phyloP scores from a whole-genome alignment of 1,284 basidiomycete species.

The Cutaneotrichosporon sp. region DNA sequence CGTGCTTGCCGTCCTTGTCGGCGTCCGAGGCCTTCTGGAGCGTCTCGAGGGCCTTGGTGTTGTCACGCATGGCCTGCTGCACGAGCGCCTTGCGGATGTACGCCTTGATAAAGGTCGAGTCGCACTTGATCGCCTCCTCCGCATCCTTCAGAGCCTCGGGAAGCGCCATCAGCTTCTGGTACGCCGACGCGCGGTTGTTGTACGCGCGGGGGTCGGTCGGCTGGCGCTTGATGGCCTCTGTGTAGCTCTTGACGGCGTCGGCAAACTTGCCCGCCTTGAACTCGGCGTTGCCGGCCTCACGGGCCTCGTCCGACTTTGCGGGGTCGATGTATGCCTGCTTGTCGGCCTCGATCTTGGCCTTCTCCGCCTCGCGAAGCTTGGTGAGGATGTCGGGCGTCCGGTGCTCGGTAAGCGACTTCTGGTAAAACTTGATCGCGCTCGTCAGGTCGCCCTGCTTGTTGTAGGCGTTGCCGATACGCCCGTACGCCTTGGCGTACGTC shows the following conservation, averaged over 20 bases:
- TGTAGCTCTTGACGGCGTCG: conserved; percentile 88
- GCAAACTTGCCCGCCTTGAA: conserved; percentile 94
- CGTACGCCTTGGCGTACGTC: conserved; percentile 70
- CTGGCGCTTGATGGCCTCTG: conserved; percentile 95
- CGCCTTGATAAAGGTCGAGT: conserved; percentile 89
- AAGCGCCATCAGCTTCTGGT: conserved; percentile 90
- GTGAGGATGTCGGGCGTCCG: conserved; percentile 89
- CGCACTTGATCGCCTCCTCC: conserved; percentile 88
- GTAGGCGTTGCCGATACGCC: conserved; percentile 85
- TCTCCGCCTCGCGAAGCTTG: conserved; percentile 85
- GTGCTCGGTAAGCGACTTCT: conserved; percentile 94
- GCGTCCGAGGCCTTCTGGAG: conserved; percentile 70
- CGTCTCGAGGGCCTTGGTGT: conserved; percentile 80
- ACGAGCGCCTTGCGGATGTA: conserved; percentile 93
- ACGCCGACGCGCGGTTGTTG: conserved; percentile 96
- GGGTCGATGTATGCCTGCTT: conserved; percentile 87
- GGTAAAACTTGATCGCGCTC: conserved; percentile 82
- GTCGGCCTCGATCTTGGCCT: conserved; percentile 73
- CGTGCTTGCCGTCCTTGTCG: conserved; percentile 76
- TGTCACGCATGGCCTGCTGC: conserved; percentile 87
- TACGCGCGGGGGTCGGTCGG: conserved; percentile 88
- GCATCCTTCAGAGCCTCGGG: conserved; percentile 97
- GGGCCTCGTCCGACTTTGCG: conserved; percentile 75
- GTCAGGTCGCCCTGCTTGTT: conserved; percentile 75
- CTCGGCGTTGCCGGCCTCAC: conserved; percentile 86